Evolutionary conservation across 345 rosid species (phyloP).

Genomic region (Nephelium lappaceum): DNA sequence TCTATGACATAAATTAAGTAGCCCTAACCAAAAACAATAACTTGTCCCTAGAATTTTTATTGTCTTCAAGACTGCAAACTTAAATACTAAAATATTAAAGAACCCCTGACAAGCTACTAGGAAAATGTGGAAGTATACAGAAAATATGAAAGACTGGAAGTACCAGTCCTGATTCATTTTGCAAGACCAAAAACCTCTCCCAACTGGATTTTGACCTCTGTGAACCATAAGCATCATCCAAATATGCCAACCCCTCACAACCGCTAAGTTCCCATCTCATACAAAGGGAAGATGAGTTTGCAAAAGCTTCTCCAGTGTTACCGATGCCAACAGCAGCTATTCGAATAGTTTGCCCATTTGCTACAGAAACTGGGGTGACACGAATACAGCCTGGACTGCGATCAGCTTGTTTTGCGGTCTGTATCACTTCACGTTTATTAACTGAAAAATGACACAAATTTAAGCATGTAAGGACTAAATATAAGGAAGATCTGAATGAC

Average conservation of each 20-base stretch:
- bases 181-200: slow-evolving; percentile 84
- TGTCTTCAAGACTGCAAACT: background rate
- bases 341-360: slow-evolving; percentile 84
- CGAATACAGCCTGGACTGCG: slow-evolving; percentile 56
- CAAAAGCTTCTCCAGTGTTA: slow-evolving; percentile 71
- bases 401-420: slow-evolving; percentile 60
- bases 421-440: slow-evolving; percentile 62
- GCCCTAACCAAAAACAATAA: background rate
- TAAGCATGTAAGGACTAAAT: slow-evolving; percentile 18
- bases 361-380: slow-evolving; percentile 70
- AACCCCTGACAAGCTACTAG: slow-evolving; percentile 3
- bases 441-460: slow-evolving; percentile 50
- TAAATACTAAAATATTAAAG: background rate
- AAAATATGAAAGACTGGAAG: slow-evolving; percentile 15
- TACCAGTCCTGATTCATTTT: slow-evolving; percentile 85
- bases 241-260: slow-evolving; percentile 72
- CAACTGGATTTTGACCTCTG: slow-evolving; percentile 59
- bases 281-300: slow-evolving; percentile 86
- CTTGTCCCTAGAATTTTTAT: background rate
- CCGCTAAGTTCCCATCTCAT: slow-evolving; percentile 78
- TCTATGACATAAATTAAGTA: background rate
- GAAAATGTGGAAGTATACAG: slow-evolving; percentile 7
- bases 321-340: slow-evolving; percentile 78
- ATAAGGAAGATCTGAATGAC: background rate
- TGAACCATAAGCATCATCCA: slow-evolving; percentile 61